Evolutionary conservation across 257 asterid species (phyloP).

Genomic region (Jaltomata sinuosa): DNA sequence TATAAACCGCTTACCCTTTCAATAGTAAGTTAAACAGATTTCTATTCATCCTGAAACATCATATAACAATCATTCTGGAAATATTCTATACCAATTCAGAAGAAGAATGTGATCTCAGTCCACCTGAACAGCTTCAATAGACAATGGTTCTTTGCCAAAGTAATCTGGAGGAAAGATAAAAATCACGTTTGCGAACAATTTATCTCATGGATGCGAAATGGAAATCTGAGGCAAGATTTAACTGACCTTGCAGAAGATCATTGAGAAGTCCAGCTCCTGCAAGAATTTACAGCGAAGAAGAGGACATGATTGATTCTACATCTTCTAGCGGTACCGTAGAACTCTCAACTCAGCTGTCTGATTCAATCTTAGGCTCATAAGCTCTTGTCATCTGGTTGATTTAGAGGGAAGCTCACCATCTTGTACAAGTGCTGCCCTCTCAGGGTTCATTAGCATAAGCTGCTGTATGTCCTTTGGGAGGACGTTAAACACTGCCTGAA

Average conservation of each 20-base stretch:
- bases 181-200: not conserved
- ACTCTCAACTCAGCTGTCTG: constrained; percentile 1
- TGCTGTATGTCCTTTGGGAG: constrained; percentile 80
- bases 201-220: not conserved
- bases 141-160: not conserved
- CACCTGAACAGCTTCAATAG: not conserved
- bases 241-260: constrained; percentile 31
- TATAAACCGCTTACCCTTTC: not conserved
- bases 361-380: not conserved
- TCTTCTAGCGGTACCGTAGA: not conserved
- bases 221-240: not conserved
- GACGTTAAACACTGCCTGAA: constrained; percentile 52
- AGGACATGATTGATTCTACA: constrained; percentile 2
- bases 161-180: not conserved
- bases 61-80: not conserved
- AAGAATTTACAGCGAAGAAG: constrained; percentile 8
- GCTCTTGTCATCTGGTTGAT: constrained; percentile 29
- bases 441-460: constrained; percentile 79
- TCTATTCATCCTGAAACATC: not conserved
- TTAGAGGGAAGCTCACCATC: constrained; percentile 13
- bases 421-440: constrained; percentile 44
- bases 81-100: not conserved
- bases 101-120: not conserved
- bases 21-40: not conserved
- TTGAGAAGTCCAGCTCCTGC: constrained; percentile 9